Percentiles rank a stretch among this genome's conserved stretches.
Conservation (phyloP, 1,139 yeast species). For the Taiozyma onychis region DNA sequence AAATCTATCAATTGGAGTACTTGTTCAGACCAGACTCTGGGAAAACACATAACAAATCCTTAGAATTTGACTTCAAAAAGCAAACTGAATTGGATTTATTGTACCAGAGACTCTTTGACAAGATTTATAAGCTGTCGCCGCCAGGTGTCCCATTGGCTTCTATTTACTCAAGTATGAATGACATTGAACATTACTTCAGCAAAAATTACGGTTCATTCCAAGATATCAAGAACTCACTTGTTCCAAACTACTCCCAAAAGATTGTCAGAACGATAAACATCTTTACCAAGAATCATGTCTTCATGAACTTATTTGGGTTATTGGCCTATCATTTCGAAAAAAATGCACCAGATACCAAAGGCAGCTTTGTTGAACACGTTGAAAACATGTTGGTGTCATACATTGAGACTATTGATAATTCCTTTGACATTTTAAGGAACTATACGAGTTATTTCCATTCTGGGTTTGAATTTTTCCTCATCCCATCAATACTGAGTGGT, state of each 20-base stretch:
- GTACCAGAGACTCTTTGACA: slow-evolving; percentile 11
- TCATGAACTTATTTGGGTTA: slow-evolving; percentile 5
- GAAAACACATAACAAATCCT: slow-evolving; percentile 1
- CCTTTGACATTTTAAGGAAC: slow-evolving; percentile 17
- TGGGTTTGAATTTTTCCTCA: slow-evolving; percentile 17
- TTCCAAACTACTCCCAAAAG: slow-evolving; percentile 8
- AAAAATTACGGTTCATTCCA: slow-evolving; percentile 9
- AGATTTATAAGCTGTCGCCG: slow-evolving; percentile 9
- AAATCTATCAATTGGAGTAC: slow-evolving; percentile 4
- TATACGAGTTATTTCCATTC: slow-evolving; percentile 14
- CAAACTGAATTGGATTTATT: slow-evolving; percentile 10
- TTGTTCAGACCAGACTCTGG: slow-evolving; percentile 3
- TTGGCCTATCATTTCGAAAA: slow-evolving; percentile 10
- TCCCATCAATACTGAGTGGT: slow-evolving; percentile 8
- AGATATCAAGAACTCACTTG: slow-evolving; percentile 8
- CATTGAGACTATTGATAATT: slow-evolving; percentile 7
- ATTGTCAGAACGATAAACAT: slow-evolving; percentile 8
- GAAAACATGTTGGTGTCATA: slow-evolving; percentile 1
- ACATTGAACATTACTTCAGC: slow-evolving; percentile 8
- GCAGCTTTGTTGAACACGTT: slow-evolving; percentile 4
- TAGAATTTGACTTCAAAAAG: slow-evolving; percentile 4
- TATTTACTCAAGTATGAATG: slow-evolving; percentile 9
- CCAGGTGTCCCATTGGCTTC: slow-evolving; percentile 8
- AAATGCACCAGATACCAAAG: slow-evolving; percentile 4
- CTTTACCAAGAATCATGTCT: slow-evolving; percentile 3